Evolutionary conservation across 176 grass and related monocot genomes (phyloP).

Genomic region (Oryza nivara): DNA sequence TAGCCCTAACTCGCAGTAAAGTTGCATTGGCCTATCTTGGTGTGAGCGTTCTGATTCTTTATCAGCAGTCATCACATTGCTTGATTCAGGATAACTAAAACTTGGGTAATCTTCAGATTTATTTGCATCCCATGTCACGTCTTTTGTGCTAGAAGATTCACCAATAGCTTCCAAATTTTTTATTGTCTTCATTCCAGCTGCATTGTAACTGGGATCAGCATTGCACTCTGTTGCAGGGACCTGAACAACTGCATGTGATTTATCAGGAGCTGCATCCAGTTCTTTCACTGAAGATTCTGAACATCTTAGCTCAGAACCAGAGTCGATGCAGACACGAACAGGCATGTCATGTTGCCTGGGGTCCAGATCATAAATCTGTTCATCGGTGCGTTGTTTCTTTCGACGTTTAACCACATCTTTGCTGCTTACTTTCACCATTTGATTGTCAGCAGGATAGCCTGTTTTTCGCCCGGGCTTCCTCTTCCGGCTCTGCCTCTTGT

Average conservation of each 20-base stretch:
- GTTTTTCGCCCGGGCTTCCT: conserved; percentile 34
- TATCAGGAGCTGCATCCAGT: not conserved
- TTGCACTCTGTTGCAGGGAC: not conserved
- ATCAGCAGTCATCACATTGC: not conserved
- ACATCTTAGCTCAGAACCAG: conserved; percentile 22
- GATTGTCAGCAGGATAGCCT: not conserved
- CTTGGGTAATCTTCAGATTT: no score
- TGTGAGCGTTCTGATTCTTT: not conserved
- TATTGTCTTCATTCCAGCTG: no score
- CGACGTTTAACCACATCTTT: not conserved
- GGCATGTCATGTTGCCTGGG: not conserved
- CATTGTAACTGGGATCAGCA: not conserved
- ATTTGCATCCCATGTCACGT: no score
- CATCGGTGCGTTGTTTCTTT: conserved; percentile 28
- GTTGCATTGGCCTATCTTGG: not conserved
- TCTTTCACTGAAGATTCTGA: not conserved
- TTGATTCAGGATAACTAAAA: no score
- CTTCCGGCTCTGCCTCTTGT: conserved; percentile 51
- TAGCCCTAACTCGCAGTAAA: not conserved
- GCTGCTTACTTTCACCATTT: not conserved
- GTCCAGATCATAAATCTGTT: not conserved
- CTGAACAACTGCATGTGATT: conserved; percentile 11
- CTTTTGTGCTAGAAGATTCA: no score
- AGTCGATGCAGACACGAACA: not conserved
- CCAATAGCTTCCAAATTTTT: no score